Evolutionary conservation across 768 basidiomycete species (phyloP), one percentile per base, ranked within the genome.

Genomic region (Solioccasus polychromus): DNA sequence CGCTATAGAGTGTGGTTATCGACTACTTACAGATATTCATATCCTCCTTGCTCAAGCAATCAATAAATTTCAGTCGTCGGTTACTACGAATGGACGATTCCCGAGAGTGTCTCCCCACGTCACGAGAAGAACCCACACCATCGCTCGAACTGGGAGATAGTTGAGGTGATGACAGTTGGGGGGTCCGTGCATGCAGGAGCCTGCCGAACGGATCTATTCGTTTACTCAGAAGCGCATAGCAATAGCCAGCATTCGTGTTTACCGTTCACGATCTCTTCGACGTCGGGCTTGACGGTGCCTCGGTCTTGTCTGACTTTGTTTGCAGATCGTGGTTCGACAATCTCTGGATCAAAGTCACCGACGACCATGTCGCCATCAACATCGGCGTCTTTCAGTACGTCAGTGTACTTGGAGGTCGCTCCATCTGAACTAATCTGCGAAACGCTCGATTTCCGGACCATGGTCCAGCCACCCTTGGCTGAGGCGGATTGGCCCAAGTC

Each of bases 261-360:
- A 92, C 92, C 92, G 57, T 77, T 76, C 42, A 92, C 78, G 45
- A 95, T 80, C 45, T 87, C 83, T 19, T 85, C 79, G 3, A 80
- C 78, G 59, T 94, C 84, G 12, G 73, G 67, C 52, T 83, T 80
- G 43, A 94, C 68, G 23, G 71, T 63, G 22, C 74, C 69, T 62
- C 72, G 68, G 47, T 70, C 71, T 32, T 69, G 61, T 57, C 73
- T 78, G 19, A 63, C 54, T 66, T 75, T 83, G 41, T 64, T 47
- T 41, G 64, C 53, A 8, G 61, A 42, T 14, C 55, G 50, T 22
- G 60, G 41, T 39, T 72, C 66, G 8, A 60, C 60, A n/a, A 59
- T 43, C 49, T 86, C 87, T 25, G 76, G 60, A 48, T 90, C 89
- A 50, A 88, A 71, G 63, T 88, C 86, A 34, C 83, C 85, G 19